Evolutionary conservation across 495 filamentous ascomycete species (phyloP).

Genomic region (Penicillium lividum): DNA sequence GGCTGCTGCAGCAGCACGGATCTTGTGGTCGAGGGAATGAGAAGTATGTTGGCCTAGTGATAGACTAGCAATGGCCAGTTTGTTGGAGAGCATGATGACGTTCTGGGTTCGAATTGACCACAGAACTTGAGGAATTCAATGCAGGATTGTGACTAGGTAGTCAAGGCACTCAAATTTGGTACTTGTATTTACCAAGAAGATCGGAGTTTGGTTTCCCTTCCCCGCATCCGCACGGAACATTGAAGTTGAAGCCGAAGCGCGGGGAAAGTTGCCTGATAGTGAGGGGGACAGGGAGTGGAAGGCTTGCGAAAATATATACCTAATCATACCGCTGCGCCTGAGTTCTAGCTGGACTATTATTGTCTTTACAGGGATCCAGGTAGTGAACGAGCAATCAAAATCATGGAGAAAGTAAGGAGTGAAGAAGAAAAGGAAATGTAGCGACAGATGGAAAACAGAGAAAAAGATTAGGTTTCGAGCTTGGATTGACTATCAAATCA

Average conservation of each 20-base stretch:
- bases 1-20: conserved; percentile 58
- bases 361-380: conserved; percentile 4
- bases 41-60: conserved; percentile 64
- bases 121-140: background rate
- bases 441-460: no score
- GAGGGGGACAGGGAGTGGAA: conserved; percentile 31
- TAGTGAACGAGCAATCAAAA: conserved; percentile 9
- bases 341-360: conserved; percentile 23
- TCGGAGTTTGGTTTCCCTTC: no score
- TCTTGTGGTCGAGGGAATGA: conserved; percentile 61
- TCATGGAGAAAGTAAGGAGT: conserved; percentile 9
- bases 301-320: conserved; percentile 24
- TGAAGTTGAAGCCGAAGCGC: no score
- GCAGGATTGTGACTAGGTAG: no score
- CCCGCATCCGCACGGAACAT: no score
- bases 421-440: background rate
- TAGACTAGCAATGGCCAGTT: conserved; percentile 59
- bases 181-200: no score
- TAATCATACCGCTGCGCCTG: conserved; percentile 23
- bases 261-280: conserved; percentile 1
- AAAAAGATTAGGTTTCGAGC: no score
- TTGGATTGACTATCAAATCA: no score
- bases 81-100: conserved; percentile 51
- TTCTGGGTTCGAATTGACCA: background rate
- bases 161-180: no score